Conservation (phyloP, 352 stramenopile species). For the Globisporangium lucens region DNA sequence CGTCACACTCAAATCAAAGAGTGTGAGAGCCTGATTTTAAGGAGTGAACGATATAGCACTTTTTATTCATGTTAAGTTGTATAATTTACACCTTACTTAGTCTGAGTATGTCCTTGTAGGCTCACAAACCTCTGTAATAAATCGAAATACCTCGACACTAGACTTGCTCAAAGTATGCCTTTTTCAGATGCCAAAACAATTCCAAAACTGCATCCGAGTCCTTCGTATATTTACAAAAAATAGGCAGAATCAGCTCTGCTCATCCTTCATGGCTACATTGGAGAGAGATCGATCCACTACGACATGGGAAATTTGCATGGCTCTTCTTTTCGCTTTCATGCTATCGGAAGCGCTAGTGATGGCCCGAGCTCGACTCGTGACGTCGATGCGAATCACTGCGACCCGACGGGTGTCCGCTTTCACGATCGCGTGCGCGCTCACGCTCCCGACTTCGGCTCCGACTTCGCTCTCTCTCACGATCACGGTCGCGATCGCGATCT, state of each 20-base stretch:
- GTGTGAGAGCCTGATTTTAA: background rate
- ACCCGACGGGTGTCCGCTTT: constrained; percentile 6
- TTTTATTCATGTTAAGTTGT: background rate
- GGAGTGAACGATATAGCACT: background rate
- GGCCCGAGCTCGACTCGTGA: background rate
- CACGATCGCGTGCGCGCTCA: constrained; percentile 15
- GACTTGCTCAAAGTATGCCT: background rate
- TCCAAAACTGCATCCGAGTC: background rate
- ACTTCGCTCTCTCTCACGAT: constrained; percentile 21
- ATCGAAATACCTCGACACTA: background rate
- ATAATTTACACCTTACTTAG: background rate
- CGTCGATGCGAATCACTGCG: constrained; percentile 7
- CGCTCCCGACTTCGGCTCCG: constrained; percentile 19
- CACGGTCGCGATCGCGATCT: constrained; percentile 21
- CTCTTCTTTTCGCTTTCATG: too few relatives aligned
- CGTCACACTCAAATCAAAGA: constrained; percentile 4
- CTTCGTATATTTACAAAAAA: constrained; percentile 1
- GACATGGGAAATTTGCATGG: background rate
- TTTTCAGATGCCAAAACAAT: background rate
- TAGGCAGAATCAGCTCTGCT: background rate
- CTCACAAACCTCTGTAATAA: background rate
- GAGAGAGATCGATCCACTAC: background rate
- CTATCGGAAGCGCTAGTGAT: background rate
- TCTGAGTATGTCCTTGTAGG: background rate
- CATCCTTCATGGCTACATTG: constrained; percentile 1